Conservation (phyloP, 1,284 basidiomycete species). For the Puccinia coronata region DNA sequence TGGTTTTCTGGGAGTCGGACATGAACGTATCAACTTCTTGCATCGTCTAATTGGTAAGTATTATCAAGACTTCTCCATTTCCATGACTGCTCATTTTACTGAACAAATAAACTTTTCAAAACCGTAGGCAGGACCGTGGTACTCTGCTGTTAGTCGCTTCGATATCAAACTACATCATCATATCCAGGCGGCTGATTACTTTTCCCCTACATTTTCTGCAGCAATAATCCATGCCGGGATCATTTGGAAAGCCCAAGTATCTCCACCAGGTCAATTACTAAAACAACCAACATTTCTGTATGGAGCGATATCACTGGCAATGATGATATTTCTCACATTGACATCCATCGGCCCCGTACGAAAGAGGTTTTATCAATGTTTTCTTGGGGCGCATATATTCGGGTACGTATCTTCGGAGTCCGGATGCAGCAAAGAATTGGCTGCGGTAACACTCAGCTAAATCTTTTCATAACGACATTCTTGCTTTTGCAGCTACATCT, state of each 20-base stretch:
- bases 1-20: constrained; percentile 28
- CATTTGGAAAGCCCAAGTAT: constrained; percentile 33
- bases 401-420: constrained; percentile 29
- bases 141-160: constrained; percentile 25
- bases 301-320: constrained; percentile 27
- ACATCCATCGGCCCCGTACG: constrained; percentile 29
- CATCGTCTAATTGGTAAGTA: constrained; percentile 45
- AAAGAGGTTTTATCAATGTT: constrained; percentile 33
- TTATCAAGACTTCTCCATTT: background rate
- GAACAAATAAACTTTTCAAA: background rate
- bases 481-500: constrained; percentile 17
- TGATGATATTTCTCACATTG: constrained; percentile 12
- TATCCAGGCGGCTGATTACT: background rate
- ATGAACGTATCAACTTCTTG: constrained; percentile 41
- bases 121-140: background rate
- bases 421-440: background rate
- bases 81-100: background rate
- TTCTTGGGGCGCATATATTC: constrained; percentile 26
- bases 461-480: background rate
- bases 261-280: constrained; percentile 2
- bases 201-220: background rate
- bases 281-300: constrained; percentile 18
- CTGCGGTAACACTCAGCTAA: background rate
- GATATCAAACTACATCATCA: background rate
- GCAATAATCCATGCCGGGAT: constrained; percentile 26